Conservation (phyloP, 257 asterid species). For the Striga asiatica region DNA sequence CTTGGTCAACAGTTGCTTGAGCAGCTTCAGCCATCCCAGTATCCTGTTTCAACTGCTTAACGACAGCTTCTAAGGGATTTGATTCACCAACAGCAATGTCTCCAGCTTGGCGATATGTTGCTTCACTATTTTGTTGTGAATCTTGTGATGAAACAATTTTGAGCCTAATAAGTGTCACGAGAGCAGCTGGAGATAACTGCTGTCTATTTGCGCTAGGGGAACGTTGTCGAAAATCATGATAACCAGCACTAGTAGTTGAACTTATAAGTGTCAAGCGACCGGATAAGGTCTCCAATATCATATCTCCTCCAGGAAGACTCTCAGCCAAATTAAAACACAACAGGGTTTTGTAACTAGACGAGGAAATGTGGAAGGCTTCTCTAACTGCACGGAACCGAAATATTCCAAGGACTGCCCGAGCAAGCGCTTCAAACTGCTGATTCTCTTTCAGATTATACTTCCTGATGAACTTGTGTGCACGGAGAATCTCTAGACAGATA, state of each 20-base stretch:
- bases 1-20: conserved; percentile 82
- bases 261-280: conserved; percentile 39
- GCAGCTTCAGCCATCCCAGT: conserved; percentile 89
- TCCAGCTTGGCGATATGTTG: conserved; percentile 33
- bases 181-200: conserved; percentile 38
- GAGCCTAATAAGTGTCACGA: conserved; percentile 46
- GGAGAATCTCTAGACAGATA: conserved; percentile 67
- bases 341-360: conserved; percentile 59
- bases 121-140: conserved; percentile 33
- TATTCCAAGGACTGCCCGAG: conserved; percentile 75
- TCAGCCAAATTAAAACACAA: conserved; percentile 92
- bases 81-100: conserved; percentile 59
- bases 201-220: conserved; percentile 47
- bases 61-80: conserved; percentile 70
- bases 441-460: conserved; percentile 48
- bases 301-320: conserved; percentile 88
- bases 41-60: conserved; percentile 64
- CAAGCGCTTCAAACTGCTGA: conserved; percentile 64
- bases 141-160: conserved; percentile 41
- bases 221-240: conserved; percentile 28
- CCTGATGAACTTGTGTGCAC: conserved; percentile 57
- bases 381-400: conserved; percentile 68
- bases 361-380: conserved; percentile 57
- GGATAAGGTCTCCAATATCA: conserved; percentile 55
- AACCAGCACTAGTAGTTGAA: conserved; percentile 25